These are phyloP conservation scores for Aegle marmelos DNA, from an alignment of 345 rosid species.

Conservation along the genomic window DNA sequence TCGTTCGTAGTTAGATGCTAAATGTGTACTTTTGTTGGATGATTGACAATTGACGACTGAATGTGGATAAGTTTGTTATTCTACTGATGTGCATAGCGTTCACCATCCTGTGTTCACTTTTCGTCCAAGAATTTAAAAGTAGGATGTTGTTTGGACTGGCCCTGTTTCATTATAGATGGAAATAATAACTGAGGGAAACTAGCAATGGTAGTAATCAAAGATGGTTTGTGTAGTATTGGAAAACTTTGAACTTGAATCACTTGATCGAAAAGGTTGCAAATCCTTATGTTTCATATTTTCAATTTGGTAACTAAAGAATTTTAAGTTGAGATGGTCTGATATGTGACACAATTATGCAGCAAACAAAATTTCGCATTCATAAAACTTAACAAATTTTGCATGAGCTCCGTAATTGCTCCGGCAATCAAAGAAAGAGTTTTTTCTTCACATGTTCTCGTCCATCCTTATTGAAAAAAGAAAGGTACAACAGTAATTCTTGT, in stretches of 20 bases:
- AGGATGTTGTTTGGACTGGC: neutral
- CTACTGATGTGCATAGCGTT: neutral
- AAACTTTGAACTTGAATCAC: neutral
- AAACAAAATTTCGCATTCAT: neutral
- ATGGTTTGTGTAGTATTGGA: neutral
- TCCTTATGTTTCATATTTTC: neutral
- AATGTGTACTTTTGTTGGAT: neutral
- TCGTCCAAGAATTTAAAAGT: neutral
- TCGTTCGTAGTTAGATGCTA: neutral
- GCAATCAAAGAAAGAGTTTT: neutral
- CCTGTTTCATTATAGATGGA: neutral
- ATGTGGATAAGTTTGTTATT: neutral
- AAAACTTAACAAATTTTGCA: neutral
- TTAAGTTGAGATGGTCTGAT: too few relatives aligned
- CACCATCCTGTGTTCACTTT: neutral
- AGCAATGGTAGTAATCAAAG: too few relatives aligned
- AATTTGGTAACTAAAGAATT: too few relatives aligned
- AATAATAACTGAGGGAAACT: neutral
- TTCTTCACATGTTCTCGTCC: neutral
- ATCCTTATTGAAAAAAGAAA: neutral
- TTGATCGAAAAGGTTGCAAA: neutral
- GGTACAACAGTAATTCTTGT: neutral
- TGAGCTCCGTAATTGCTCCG: neutral
- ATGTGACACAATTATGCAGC: neutral
- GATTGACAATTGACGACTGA: neutral